Base-by-base conservation (phyloP, 768 basidiomycete species). In the Hemileccinum rubropunctum region DNA sequence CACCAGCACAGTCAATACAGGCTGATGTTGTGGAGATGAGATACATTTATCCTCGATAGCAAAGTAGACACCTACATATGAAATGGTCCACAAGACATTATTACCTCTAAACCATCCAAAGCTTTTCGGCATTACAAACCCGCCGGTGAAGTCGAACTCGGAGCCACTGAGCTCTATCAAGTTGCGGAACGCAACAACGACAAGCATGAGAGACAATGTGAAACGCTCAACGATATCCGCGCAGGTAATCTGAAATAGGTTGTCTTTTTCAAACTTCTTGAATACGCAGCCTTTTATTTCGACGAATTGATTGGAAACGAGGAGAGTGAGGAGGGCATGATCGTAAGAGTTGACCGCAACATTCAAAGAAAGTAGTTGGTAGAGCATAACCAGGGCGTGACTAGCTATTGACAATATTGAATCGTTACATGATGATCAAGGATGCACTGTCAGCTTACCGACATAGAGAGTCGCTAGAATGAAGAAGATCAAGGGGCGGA, bases 261-360 rank as follows among this genome's bases (percentile, higher is more conserved):
- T 98, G 62, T 99, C 97, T 66, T 98, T 99, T 66, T 98, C 97
- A 60, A 99, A 98, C 65, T 88, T 98, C 71, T 98, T 99, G 82
- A 99, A 99, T 2, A 99, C 97, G 64, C 91, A 93, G 30, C 95
- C 95, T 71, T 99, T 99, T 69, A 98, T 98, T 71, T 99, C 97
- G 30, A 98, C 95, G 61, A 99, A 98, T 67, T 99, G 97, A 63
- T 98, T 99, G 39, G 93, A 97, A 39, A 99, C 84, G 8, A 99
- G 78, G 0, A 99, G 79, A 0, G 95, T 97, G 35, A 99, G 76
- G 7, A 99, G 81, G 2, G 95, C 87, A 60, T 98, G 90, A 65
- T 98, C 95, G 67, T 95, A 99, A 15, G 94, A 95, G 71, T 98
- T 98, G 63, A 99, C 88, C 5, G 97, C 95, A 32, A 99, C 95